phyloP scores from a whole-genome alignment of 129 eudicot species.

The Escallonia herrerae region DNA sequence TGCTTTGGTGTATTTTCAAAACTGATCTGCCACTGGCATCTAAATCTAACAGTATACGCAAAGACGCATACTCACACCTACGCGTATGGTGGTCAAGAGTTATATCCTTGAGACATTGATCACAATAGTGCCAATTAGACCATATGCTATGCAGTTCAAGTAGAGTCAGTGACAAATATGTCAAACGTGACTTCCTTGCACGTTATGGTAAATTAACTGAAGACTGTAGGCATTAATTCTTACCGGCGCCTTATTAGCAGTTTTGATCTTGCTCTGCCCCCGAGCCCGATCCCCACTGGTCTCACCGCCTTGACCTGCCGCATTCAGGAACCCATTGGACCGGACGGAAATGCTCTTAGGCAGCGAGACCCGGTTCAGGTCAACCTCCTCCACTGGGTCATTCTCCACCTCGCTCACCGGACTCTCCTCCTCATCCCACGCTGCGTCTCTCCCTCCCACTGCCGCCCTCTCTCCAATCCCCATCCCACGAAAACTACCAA shows the following conservation, averaged over 20 bases:
- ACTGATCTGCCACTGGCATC: too few relatives aligned
- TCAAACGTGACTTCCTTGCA: too few relatives aligned
- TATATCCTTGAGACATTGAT: too few relatives aligned
- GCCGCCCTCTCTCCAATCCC: conserved; percentile 29
- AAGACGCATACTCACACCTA: too few relatives aligned
- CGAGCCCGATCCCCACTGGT: conserved; percentile 24
- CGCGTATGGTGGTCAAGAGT: too few relatives aligned
- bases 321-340: conserved; percentile 69
- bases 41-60: too few relatives aligned
- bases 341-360: conserved; percentile 91
- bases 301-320: conserved; percentile 26
- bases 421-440: conserved; percentile 19
- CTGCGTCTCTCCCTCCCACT: conserved; percentile 20
- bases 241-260: conserved; percentile 38
- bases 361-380: conserved; percentile 48
- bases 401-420: conserved; percentile 40
- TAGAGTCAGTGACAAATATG: too few relatives aligned
- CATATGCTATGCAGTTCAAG: too few relatives aligned
- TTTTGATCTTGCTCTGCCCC: conserved; percentile 29
- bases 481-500: conserved; percentile 30
- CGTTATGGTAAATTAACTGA: neutral
- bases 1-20: too few relatives aligned
- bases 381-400: conserved; percentile 27
- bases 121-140: too few relatives aligned
- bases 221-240: neutral